These are phyloP conservation scores for Ophiocordyceps camponoti-rufipedis DNA, from an alignment of 2,329 filamentous ascomycete genomes.

Conservation along the genomic window DNA sequence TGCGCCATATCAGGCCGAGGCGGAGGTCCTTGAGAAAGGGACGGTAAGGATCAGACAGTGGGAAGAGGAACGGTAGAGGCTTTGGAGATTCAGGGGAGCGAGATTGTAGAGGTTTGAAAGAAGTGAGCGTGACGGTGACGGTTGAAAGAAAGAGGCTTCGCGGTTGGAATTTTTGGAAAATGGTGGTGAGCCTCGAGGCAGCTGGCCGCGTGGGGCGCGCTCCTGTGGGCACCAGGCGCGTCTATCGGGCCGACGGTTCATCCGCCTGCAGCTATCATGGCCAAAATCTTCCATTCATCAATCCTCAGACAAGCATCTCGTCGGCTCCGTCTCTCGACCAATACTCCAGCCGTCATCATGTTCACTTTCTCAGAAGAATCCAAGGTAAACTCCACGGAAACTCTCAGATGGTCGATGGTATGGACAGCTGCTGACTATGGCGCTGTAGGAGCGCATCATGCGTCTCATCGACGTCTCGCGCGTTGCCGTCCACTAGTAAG, in stretches of 20 bases:
- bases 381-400: slow-evolving; percentile 50
- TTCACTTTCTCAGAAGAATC: slow-evolving; percentile 81
- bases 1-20: slow-evolving; percentile 35
- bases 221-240: no score
- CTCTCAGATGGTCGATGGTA: background rate
- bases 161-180: no score
- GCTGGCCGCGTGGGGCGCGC: no score
- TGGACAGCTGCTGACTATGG: background rate
- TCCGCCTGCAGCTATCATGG: no score
- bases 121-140: no score
- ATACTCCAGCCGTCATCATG: slow-evolving; percentile 16
- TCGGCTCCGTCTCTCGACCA: background rate
- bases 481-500: slow-evolving; percentile 90
- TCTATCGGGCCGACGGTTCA: no score
- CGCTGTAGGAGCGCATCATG: slow-evolving; percentile 75
- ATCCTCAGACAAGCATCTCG: background rate
- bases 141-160: no score
- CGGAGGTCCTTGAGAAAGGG: background rate
- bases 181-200: no score
- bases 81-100: no score
- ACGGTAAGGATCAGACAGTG: no score
- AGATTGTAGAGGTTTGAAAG: no score
- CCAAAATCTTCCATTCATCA: background rate
- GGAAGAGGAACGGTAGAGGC: no score
- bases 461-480: slow-evolving; percentile 91